These are phyloP conservation scores for Tulasnella calospora DNA, from an alignment of 768 basidiomycete species.

Conservation along the genomic window DNA sequence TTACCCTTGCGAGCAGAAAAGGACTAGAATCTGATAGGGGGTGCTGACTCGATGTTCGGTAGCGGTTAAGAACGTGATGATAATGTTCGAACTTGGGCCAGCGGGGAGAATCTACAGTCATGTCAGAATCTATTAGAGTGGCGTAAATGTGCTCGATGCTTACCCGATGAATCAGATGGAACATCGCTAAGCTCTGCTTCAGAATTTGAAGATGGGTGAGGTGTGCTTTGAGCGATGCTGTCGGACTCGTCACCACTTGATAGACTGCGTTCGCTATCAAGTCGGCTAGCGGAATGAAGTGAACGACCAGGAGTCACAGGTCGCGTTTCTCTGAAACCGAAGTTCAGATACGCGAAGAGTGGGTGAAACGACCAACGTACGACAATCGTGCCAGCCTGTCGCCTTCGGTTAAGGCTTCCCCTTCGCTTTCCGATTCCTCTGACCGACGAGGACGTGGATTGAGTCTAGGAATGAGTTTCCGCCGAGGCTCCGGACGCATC, in stretches of 20 bases:
- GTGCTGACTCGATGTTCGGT: not conserved
- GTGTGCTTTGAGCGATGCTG: slow-evolving; percentile 47
- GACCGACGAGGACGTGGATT: not conserved
- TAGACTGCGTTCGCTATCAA: slow-evolving; percentile 42
- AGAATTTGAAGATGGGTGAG: slow-evolving; percentile 32
- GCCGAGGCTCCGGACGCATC: not conserved
- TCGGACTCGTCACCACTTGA: slow-evolving; percentile 78
- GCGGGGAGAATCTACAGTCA: not conserved
- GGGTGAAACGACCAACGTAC: not conserved
- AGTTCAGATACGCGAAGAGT: not conserved
- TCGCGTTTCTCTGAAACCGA: not conserved
- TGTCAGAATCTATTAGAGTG: not conserved
- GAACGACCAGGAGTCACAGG: slow-evolving; percentile 1
- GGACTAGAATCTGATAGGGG: not conserved
- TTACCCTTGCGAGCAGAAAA: slow-evolving; percentile 15
- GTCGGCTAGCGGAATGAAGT: not conserved
- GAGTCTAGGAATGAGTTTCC: not conserved
- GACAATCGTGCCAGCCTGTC: not conserved
- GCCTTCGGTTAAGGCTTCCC: slow-evolving; percentile 12
- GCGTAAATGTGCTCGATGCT: not conserved
- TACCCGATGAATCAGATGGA: slow-evolving; percentile 1
- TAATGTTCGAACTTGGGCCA: slow-evolving; percentile 21
- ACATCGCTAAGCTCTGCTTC: slow-evolving; percentile 16
- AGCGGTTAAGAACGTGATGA: slow-evolving; percentile 17
- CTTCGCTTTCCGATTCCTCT: slow-evolving; percentile 11